phyloP scores from a whole-genome alignment of 1,284 basidiomycete genomes.

The Phylloboletellus chloephorus region DNA sequence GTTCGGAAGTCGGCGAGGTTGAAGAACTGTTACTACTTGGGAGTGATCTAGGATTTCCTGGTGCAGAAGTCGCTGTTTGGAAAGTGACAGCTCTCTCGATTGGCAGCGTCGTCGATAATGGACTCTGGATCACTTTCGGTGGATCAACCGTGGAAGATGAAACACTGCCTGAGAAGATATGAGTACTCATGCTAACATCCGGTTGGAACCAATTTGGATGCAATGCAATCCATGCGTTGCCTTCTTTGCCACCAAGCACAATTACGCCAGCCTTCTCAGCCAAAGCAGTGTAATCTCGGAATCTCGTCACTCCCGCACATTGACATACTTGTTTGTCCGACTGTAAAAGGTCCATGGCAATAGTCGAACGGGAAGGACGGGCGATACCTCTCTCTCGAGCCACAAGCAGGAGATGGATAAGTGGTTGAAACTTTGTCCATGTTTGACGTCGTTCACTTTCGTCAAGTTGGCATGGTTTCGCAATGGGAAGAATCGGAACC shows the following conservation, averaged over 20 bases:
- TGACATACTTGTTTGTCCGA: slow-evolving; percentile 36
- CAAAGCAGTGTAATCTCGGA: slow-evolving; percentile 41
- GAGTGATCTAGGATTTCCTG: neutral
- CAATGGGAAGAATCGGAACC: slow-evolving; percentile 2
- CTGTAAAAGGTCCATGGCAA: slow-evolving; percentile 36
- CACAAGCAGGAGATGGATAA: slow-evolving; percentile 28
- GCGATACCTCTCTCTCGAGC: slow-evolving; percentile 27
- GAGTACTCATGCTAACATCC: slow-evolving; percentile 2
- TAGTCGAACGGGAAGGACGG: slow-evolving; percentile 36
- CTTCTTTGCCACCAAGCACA: slow-evolving; percentile 40
- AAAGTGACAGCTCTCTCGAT: slow-evolving; percentile 6
- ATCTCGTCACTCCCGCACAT: slow-evolving; percentile 39
- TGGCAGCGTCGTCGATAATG: slow-evolving; percentile 9
- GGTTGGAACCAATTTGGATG: slow-evolving; percentile 29
- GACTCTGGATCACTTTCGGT: slow-evolving; percentile 3
- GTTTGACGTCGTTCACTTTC: slow-evolving; percentile 8
- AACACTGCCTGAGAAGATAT: slow-evolving; percentile 2
- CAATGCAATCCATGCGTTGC: slow-evolving; percentile 45
- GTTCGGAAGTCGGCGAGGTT: neutral
- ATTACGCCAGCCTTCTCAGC: slow-evolving; percentile 45
- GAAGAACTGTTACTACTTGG: neutral
- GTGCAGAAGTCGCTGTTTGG: slow-evolving; percentile 1
- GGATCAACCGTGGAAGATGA: slow-evolving; percentile 17
- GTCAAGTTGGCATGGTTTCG: slow-evolving; percentile 5
- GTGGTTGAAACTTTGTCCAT: slow-evolving; percentile 19